Evolutionary conservation across 257 asterid species (phyloP), one percentile per base, ranked within the genome.

Genomic region (Oldenlandia corymbosa): DNA sequence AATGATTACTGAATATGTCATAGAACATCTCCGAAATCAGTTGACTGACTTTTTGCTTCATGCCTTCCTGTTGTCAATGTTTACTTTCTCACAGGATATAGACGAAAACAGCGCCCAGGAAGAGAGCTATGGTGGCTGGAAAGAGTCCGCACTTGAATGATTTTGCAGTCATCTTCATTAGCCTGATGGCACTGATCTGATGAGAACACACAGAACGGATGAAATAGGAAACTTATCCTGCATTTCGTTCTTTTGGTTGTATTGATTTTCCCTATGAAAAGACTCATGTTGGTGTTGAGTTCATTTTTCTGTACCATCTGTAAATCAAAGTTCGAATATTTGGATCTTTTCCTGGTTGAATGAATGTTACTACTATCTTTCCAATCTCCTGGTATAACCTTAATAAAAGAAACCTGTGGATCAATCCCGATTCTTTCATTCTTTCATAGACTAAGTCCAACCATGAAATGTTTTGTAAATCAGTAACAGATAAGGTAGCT

Each of bases 111-210:
- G 27, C 26, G 80, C 55, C 37, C 67, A 60, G 51, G 85, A 75
- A 52, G 85, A 79, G 58, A 68, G 50, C 67, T 66, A 31, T 64
- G 85, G 87, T 10, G 85, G 85, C 60, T 81, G 85, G 84, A 81
- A 77, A 62, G 75, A 81, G 37, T 77, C 88, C 68, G 57, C 79
- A 55, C 0, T 37, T 55, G 26, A 5, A 42, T 55, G 37, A 21
- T 56, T 32, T 8, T 16, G 50, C 47, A 42, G 21, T 45, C 1
- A 45, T 45, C 50, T 3, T 7, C 18, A 39, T 41, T 9, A 60
- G 39, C 43, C 42, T 46, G n/a, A 24, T 24, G 41, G 9, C 30
- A 62, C 54, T 17, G 24, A 36, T 34, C 16, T 7, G 24, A 34
- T 5, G 27, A 36, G 11, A 42, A 60, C 23, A 24, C 10, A 0